Base-by-base conservation (phyloP, 1,284 basidiomycete species). In the Ceratobasidium papillatum region DNA sequence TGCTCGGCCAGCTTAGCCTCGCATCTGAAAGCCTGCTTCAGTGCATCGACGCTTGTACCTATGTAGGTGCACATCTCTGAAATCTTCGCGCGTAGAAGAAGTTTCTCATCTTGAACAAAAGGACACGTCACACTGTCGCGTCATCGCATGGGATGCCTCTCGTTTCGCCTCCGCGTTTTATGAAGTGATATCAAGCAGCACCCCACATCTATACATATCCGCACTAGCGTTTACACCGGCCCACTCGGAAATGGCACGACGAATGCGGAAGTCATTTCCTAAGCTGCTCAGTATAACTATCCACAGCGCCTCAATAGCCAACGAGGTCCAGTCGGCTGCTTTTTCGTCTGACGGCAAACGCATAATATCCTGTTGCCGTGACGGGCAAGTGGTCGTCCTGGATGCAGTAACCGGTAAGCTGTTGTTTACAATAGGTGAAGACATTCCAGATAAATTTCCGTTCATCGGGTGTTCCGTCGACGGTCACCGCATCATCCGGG, bases 101-200 rank as follows among this genome's bases (percentile, higher is more conserved):
- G 4, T 3, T 27, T 8, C 3, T 22, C 11, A 11, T n/a, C 19
- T 22, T n/a, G n/a, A 25, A 1, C 12, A 54, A 22, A 27, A 54
- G 7, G 25, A n/a, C 12, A 58, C 4, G 8, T 32, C 43, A 22
- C 22, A 27, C 14, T 41, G 4, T 14, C 14, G 5, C 3, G 34
- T 12, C 14, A 9, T n/a, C 8, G 32, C 34, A 4, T 12, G 25
- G 12, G 69, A 72, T 52, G n/a, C 34, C 0, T 62, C 61, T 25
- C 58, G 58, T 11, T 72, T 72, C 25, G 47, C 62, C 1, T 36
- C 51, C 7, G 8, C 58, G 9, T 72, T 72, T 32, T 72, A 45
- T 11, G 47, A 47, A 7, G 9, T 4, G 19, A 47, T 47, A 9
- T 47, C 45, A 11, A 47, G 3, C 4, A 47, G 19, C 65, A 68